These are phyloP conservation scores for Russula lepida DNA, from an alignment of 768 basidiomycete species.

Conservation along the genomic window DNA sequence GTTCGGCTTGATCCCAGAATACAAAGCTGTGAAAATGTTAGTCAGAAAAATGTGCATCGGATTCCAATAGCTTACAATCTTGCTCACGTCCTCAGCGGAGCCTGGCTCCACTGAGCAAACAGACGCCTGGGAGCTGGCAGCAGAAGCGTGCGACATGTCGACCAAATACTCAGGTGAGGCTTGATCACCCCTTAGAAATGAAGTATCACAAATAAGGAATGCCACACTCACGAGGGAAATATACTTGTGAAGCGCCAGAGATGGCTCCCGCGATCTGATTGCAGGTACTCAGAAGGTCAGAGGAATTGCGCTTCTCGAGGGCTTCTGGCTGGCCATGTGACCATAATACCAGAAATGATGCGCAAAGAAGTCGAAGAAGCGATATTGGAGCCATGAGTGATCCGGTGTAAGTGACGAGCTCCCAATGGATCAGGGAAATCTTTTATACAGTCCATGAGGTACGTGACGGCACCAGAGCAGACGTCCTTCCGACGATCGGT, in stretches of 20 bases:
- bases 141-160: slow-evolving; percentile 1
- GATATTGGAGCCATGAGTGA: background rate
- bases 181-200: background rate
- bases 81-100: slow-evolving; percentile 12
- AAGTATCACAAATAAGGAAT: background rate
- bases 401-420: background rate
- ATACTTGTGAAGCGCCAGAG: background rate
- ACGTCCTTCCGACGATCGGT: too few relatives aligned
- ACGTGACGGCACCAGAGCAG: too few relatives aligned
- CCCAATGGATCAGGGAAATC: too few relatives aligned
- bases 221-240: background rate
- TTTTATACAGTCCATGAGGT: background rate
- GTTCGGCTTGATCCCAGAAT: background rate
- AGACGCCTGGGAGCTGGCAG: slow-evolving; percentile 5
- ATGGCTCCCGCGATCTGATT: background rate
- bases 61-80: slow-evolving; percentile 5
- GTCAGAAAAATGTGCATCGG: background rate
- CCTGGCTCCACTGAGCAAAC: slow-evolving; percentile 19
- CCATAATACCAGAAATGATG: background rate
- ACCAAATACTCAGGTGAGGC: slow-evolving; percentile 2
- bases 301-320: too few relatives aligned
- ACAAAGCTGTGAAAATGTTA: background rate
- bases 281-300: background rate
- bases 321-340: background rate
- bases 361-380: background rate